Evolutionary conservation across 2,329 filamentous ascomycete genomes (phyloP).

Genomic region (Arthrobotrys sphaeroides): DNA sequence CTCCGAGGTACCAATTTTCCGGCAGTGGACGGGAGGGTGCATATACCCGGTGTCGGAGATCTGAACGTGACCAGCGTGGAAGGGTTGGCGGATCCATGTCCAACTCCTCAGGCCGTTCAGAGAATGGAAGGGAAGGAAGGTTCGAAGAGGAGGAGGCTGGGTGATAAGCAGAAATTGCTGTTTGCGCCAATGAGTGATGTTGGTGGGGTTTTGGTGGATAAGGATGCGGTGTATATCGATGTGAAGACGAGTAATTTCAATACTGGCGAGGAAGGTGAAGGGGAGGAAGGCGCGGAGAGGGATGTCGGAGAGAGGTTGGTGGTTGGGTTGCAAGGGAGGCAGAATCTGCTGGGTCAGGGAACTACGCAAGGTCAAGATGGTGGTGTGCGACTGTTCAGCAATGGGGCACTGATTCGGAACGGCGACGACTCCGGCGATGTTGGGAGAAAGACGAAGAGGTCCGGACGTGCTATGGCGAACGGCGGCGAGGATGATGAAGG

Average conservation of each 20-base stretch:
- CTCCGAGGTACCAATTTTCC: constrained; percentile 94
- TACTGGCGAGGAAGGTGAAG: constrained; percentile 65
- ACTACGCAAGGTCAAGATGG: constrained; percentile 65
- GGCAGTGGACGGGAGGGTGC: constrained; percentile 82
- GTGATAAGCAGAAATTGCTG: constrained; percentile 95
- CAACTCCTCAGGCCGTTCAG: constrained; percentile 86
- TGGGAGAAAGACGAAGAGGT: constrained; percentile 70
- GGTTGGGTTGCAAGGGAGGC: constrained; percentile 83
- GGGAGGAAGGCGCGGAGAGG: constrained; percentile 72
- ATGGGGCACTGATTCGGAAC: constrained; percentile 73
- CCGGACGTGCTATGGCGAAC: constrained; percentile 67
- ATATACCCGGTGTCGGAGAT: constrained; percentile 92
- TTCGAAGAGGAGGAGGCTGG: constrained; percentile 73
- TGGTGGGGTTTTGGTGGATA: constrained; percentile 93
- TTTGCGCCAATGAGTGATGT: constrained; percentile 99
- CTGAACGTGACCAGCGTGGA: constrained; percentile 85
- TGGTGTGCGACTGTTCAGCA: constrained; percentile 85
- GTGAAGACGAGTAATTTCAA: constrained; percentile 76
- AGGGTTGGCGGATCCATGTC: constrained; percentile 89
- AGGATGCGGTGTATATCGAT: constrained; percentile 92
- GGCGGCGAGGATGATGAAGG: constrained; percentile 65
- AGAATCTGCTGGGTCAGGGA: constrained; percentile 81
- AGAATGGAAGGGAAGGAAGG: constrained; percentile 85
- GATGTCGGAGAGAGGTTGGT: constrained; percentile 97
- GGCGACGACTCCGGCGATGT: constrained; percentile 68